Conservation (phyloP, 306 rosid genomes). For the Quercus ilex region DNA sequence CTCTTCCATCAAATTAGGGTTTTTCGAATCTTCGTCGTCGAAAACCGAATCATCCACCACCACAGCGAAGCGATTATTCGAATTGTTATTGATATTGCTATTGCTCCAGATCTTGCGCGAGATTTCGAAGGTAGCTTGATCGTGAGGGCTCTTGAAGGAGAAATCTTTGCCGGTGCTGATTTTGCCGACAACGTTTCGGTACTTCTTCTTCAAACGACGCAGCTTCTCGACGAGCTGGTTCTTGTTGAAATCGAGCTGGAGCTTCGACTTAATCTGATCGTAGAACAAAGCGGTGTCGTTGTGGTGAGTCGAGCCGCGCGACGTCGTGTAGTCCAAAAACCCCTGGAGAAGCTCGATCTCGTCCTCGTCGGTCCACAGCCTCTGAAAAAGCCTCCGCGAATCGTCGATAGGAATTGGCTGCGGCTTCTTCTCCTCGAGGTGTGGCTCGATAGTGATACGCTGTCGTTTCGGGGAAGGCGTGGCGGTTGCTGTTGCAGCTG, state of each 20-base stretch:
- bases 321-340: conserved; percentile 51
- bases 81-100: neutral
- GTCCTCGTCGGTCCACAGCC: conserved; percentile 74
- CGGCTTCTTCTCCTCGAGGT: conserved; percentile 45
- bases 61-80: conserved; percentile 24
- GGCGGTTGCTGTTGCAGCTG: conserved; percentile 1
- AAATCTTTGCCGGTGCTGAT: conserved; percentile 49
- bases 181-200: conserved; percentile 40
- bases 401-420: conserved; percentile 29
- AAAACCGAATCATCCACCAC: conserved; percentile 38
- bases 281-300: conserved; percentile 48
- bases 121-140: conserved; percentile 63
- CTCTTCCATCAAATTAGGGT: conserved; percentile 36
- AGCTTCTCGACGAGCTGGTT: conserved; percentile 69
- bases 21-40: conserved; percentile 62
- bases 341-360: conserved; percentile 73
- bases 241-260: conserved; percentile 60
- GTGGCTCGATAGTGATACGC: conserved; percentile 21
- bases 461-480: conserved; percentile 33
- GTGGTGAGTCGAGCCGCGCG: conserved; percentile 36
- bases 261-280: conserved; percentile 49
- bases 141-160: conserved; percentile 60
- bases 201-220: conserved; percentile 72
- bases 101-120: conserved; percentile 70
- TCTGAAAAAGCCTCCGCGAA: conserved; percentile 47